These are phyloP conservation scores for Pichia sp. DNA, from an alignment of 1,139 yeast genomes.

Conservation along the genomic window DNA sequence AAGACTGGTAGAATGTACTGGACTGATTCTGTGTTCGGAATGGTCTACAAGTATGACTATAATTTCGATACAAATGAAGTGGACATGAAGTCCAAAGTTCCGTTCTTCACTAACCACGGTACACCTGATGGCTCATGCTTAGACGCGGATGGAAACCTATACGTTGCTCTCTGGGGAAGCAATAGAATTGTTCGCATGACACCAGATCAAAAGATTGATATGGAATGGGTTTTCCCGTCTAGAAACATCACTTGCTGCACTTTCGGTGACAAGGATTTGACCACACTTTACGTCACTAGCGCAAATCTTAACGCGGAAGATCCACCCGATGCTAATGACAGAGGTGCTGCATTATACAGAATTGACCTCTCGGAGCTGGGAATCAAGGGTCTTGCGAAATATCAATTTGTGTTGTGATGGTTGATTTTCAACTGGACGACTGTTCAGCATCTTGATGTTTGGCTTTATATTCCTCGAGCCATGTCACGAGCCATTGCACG, in stretches of 20 bases:
- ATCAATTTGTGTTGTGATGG: constrained; percentile 18
- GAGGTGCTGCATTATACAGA: constrained; percentile 48
- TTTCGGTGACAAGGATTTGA: constrained; percentile 55
- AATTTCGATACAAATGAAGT: constrained; percentile 36
- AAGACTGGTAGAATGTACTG: constrained; percentile 44
- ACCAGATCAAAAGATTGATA: constrained; percentile 43
- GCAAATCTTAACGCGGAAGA: constrained; percentile 39
- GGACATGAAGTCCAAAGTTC: constrained; percentile 33
- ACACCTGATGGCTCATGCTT: constrained; percentile 83
- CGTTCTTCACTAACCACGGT: constrained; percentile 24
- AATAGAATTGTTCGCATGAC: constrained; percentile 48
- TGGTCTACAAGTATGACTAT: constrained; percentile 57
- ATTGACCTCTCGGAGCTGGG: constrained; percentile 26
- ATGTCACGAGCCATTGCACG: constrained; percentile 21
- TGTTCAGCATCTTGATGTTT: too few species aligned
- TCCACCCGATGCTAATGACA: constrained; percentile 38
- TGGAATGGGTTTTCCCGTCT: constrained; percentile 54
- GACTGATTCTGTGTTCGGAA: constrained; percentile 61
- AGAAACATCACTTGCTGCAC: constrained; percentile 61
- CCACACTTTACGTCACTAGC: constrained; percentile 62
- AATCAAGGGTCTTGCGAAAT: constrained; percentile 29
- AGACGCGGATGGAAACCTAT: constrained; percentile 55
- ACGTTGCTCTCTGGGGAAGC: constrained; percentile 63
- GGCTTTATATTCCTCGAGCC: constrained; percentile 8
- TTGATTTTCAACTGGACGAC: too few species aligned